phyloP scores from a whole-genome alignment of 2,329 filamentous ascomycete genomes.

The Allantophomopsis lycopodina region DNA sequence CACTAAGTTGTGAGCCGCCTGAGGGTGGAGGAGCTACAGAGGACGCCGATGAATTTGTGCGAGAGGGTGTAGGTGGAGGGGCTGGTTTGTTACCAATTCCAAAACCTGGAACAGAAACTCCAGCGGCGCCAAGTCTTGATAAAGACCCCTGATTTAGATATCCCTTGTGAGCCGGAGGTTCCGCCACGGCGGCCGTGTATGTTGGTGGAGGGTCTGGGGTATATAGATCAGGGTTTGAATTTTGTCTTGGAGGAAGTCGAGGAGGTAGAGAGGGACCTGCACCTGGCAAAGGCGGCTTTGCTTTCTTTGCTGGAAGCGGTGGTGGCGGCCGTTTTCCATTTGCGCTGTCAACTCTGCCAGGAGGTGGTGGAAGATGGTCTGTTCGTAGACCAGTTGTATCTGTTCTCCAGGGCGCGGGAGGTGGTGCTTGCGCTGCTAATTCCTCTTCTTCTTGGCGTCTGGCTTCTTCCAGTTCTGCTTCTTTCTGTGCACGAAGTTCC shows the following conservation, averaged over 20 bases:
- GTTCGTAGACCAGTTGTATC: slow-evolving; percentile 48
- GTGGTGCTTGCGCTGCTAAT: slow-evolving; percentile 17
- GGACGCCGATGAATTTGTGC: slow-evolving; percentile 3
- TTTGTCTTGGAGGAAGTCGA: slow-evolving; percentile 36
- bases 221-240: slow-evolving; percentile 17
- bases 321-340: slow-evolving; percentile 12
- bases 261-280: slow-evolving; percentile 33
- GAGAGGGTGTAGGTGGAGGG: slow-evolving; percentile 13
- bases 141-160: slow-evolving; percentile 29
- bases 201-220: slow-evolving; percentile 24
- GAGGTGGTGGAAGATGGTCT: slow-evolving; percentile 44
- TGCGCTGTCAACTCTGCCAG: slow-evolving; percentile 25
- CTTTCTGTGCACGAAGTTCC: slow-evolving; percentile 16
- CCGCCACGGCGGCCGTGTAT: slow-evolving; percentile 6
- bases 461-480: slow-evolving; percentile 15
- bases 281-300: slow-evolving; percentile 9
- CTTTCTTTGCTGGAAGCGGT: slow-evolving; percentile 7
- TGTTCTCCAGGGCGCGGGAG: slow-evolving; percentile 43
- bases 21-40: slow-evolving; percentile 10
- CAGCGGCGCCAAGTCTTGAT: slow-evolving; percentile 43
- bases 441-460: slow-evolving; percentile 11
- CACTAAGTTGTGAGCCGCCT: slow-evolving; percentile 13
- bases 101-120: slow-evolving; percentile 51
- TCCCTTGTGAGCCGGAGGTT: slow-evolving; percentile 16
- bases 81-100: slow-evolving; percentile 33